Evolutionary conservation across 2,329 filamentous ascomycete genomes (phyloP).

Genomic region (Neurospora sp.): DNA sequence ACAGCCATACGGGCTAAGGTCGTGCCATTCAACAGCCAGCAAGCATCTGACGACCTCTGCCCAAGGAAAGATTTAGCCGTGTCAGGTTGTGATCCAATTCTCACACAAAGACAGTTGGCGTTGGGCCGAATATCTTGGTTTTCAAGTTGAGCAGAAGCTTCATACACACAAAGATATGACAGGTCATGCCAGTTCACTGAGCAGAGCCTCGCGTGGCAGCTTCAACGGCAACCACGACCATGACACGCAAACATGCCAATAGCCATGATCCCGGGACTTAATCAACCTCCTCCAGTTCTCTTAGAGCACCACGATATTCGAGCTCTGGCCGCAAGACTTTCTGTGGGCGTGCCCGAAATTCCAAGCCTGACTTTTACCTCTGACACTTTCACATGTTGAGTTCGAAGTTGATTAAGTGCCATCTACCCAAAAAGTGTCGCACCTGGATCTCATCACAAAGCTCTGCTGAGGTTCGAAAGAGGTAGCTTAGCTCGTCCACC

Average conservation of each 20-base stretch:
- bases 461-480: not conserved
- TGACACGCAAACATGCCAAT: not conserved
- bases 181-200: not conserved
- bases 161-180: not conserved
- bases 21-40: not conserved
- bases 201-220: not conserved
- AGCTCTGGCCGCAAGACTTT: not conserved
- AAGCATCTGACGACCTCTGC: not conserved
- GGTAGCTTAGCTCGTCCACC: not conserved
- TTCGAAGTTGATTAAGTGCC: not conserved
- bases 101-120: not conserved
- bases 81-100: not conserved
- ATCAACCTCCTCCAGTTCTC: not conserved
- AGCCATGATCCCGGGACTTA: not conserved
- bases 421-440: too few relatives aligned
- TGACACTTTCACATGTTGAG: not conserved
- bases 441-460: not conserved
- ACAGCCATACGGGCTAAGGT: not conserved
- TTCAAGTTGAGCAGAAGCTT: not conserved
- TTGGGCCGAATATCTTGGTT: not conserved
- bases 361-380: not conserved
- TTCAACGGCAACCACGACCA: not conserved
- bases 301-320: not conserved
- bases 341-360: not conserved
- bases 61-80: not conserved